Base-by-base conservation (phyloP, 1,284 basidiomycete genomes). In the Heterobasidion parviporum region DNA sequence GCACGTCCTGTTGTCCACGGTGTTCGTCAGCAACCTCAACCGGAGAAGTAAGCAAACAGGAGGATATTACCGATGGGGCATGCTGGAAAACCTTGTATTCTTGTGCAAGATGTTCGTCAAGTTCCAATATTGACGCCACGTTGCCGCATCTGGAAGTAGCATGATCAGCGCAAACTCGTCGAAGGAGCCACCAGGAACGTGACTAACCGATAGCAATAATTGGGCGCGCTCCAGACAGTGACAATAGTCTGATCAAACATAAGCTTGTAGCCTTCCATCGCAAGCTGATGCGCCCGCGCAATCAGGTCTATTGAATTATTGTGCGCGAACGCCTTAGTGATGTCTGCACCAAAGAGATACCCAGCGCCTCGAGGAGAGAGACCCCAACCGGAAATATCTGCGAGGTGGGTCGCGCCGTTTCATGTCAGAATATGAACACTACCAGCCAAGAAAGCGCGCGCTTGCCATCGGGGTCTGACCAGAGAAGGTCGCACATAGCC, bases 181-280 rank as follows among this genome's bases (percentile, higher is more conserved):
- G 18, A 10, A 48, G 18, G 5, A 48, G 10, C 3, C 10, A 48
- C 10, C 46, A 60, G 60, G 9, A 52, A 7, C 26, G 20, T 50
- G 18, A 76, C 83, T 56, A 60, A 94, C 87, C 94, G 78, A 72
- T 99, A 98, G 72, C 96, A 99, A 68, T 99, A 99, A 71, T 98
- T 99, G 3, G 95, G 96, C 1, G 95, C 97, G 65, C 91, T 94
- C 95, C 96, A 99, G 18, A 99, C 95, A 1, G 97, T 99, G 9
- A 99, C 97, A 62, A 99, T 96, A 43, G 86, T 88, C 58, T 84
- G 79, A 68, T 98, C 94, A 64, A 98, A 98, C 94, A 98, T 98
- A 68, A 96, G 80, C 73, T 98, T 98, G 76, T 92, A 98, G 5
- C 96, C 96, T 70, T 99, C 96, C 89, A 98, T 95, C 3, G 96